Evolutionary conservation across 441 rosid genomes (phyloP).

Genomic region (Manihot esculenta): DNA sequence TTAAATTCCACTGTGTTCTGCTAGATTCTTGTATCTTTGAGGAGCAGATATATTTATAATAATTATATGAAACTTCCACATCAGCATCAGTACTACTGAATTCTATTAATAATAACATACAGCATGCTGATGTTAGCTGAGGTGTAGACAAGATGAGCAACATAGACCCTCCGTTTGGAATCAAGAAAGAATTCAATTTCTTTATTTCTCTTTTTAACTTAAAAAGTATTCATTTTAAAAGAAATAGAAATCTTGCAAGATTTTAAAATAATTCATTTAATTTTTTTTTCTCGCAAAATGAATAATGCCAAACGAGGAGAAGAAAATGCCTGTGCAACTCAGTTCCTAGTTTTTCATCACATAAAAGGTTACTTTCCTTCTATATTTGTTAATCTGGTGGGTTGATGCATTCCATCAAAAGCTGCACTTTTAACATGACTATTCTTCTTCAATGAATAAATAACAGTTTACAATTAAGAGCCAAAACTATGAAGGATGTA

Average conservation of each 20-base stretch:
- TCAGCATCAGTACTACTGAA: neutral
- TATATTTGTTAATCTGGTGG: too few species aligned
- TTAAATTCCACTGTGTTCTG: neutral
- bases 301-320: too few species aligned
- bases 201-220: too few species aligned
- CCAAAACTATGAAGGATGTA: conserved; percentile 6
- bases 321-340: neutral
- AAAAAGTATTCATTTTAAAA: too few species aligned
- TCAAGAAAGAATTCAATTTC: too few species aligned
- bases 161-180: too few species aligned
- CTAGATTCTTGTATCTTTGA: conserved; percentile 2
- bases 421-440: neutral
- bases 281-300: too few species aligned
- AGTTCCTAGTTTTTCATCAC: neutral
- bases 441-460: neutral
- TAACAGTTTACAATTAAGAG: neutral
- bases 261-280: too few species aligned
- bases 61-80: neutral
- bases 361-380: neutral
- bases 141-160: neutral
- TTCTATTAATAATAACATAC: neutral
- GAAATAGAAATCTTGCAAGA: too few species aligned
- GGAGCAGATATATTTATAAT: neutral
- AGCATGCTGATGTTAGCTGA: neutral
- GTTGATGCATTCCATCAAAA: neutral